phyloP scores from a whole-genome alignment of 2,329 filamentous ascomycete genomes.

The Claviceps digitariae region DNA sequence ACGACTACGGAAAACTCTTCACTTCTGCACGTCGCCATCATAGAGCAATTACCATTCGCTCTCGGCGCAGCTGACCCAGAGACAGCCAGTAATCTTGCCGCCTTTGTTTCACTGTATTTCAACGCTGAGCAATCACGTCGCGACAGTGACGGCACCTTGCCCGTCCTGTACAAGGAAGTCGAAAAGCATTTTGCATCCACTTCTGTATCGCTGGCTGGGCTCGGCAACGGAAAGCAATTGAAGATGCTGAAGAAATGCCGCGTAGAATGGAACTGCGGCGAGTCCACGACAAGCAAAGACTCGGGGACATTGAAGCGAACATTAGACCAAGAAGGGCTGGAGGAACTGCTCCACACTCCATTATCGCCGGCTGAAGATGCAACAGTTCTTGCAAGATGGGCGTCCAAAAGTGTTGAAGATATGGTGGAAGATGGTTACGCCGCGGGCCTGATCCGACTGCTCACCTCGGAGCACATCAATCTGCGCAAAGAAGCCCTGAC shows the following conservation, averaged over 20 bases:
- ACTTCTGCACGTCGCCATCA: constrained; percentile 53
- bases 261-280: constrained; percentile 5
- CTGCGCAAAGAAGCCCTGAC: constrained; percentile 67
- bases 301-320: constrained; percentile 4
- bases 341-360: constrained; percentile 36
- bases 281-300: not conserved
- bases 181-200: constrained; percentile 16
- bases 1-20: constrained; percentile 26
- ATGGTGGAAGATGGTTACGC: constrained; percentile 67
- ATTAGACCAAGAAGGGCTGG: constrained; percentile 31
- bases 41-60: constrained; percentile 67
- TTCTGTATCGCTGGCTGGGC: constrained; percentile 10
- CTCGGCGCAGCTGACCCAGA: constrained; percentile 34
- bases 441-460: constrained; percentile 55
- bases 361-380: constrained; percentile 35
- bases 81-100: constrained; percentile 33
- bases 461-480: constrained; percentile 60
- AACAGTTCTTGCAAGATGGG: constrained; percentile 48
- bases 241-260: constrained; percentile 8
- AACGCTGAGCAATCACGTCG: constrained; percentile 30
- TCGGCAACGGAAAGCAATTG: constrained; percentile 10
- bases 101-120: constrained; percentile 46
- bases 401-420: constrained; percentile 62
- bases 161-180: constrained; percentile 15
- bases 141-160: not conserved